phyloP scores from a whole-genome alignment of 768 basidiomycete genomes.

The Xerocomus potaroensis region DNA sequence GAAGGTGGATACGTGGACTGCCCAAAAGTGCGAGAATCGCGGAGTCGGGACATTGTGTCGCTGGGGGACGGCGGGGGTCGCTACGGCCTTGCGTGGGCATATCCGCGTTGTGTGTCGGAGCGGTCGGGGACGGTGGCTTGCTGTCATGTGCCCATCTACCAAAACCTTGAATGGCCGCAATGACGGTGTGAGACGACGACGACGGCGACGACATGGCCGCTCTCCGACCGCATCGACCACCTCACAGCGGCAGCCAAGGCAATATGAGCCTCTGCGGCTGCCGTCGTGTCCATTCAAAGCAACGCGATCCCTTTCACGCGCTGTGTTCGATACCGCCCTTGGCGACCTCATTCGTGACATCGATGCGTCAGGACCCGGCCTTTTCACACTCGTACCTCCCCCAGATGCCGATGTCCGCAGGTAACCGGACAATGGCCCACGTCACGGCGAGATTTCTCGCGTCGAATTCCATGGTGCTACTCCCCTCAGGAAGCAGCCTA shows the following conservation, averaged over 20 bases:
- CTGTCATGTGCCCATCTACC: conserved; percentile 19
- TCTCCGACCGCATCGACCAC: conserved; percentile 67
- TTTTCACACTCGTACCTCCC: conserved; percentile 56
- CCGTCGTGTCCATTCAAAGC: conserved; percentile 26
- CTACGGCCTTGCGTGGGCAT: conserved; percentile 7
- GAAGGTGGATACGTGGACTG: conserved; percentile 15
- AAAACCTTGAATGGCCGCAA: conserved; percentile 21
- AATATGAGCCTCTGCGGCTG: conserved; percentile 43
- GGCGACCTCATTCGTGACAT: conserved; percentile 79
- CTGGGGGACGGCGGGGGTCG: conserved; percentile 37
- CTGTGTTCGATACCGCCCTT: conserved; percentile 58
- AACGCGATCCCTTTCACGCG: conserved; percentile 49
- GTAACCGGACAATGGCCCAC: conserved; percentile 20
- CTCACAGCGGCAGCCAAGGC: conserved; percentile 49
- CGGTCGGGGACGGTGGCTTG: conserved; percentile 18
- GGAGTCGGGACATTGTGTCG: conserved; percentile 49
- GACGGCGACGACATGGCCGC: conserved; percentile 42
- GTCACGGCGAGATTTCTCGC: conserved; percentile 50
- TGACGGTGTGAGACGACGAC: no score
- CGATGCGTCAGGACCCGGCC: conserved; percentile 72
- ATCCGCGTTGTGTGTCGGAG: no score
- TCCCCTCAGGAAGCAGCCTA: conserved; percentile 49
- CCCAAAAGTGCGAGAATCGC: conserved; percentile 24
- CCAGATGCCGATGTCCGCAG: conserved; percentile 31
- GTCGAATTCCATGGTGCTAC: conserved; percentile 68